Conservation (phyloP, 2,329 filamentous ascomycete species). For the Emericellopsis atlantica region DNA sequence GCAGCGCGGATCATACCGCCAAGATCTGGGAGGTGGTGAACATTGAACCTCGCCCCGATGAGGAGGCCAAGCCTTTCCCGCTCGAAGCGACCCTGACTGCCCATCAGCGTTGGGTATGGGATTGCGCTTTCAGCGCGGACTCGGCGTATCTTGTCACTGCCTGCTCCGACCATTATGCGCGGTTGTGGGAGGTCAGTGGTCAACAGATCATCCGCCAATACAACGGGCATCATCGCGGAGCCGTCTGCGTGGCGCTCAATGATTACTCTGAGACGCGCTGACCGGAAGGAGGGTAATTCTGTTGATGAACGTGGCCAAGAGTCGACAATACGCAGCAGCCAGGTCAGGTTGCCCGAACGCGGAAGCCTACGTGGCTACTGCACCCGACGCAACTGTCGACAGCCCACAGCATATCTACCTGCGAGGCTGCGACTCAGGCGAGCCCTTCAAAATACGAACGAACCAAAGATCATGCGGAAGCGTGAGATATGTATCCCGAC, state of each 20-base stretch:
- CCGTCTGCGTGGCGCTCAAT: conserved; percentile 86
- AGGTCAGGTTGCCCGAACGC: too few species aligned
- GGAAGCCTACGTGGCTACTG: too few species aligned
- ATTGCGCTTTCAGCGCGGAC: conserved; percentile 89
- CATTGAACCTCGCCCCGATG: conserved; percentile 35
- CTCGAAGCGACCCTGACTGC: conserved; percentile 79
- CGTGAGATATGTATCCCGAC: too few species aligned
- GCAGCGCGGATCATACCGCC: conserved; percentile 83
- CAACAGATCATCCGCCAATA: conserved; percentile 91
- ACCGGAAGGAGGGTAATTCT: too few species aligned
- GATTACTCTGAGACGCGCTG: conserved; percentile 55
- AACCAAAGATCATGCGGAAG: too few species aligned
- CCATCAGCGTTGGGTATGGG: conserved; percentile 96
- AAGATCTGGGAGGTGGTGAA: conserved; percentile 91
- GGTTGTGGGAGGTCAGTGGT: conserved; percentile 77
- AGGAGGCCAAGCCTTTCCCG: conserved; percentile 49
- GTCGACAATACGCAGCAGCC: too few species aligned
- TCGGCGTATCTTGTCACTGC: conserved; percentile 88
- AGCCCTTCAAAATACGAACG: too few species aligned
- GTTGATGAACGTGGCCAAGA: too few species aligned
- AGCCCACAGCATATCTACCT: too few species aligned
- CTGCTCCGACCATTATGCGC: conserved; percentile 85
- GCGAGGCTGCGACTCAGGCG: too few species aligned
- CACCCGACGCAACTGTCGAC: too few species aligned
- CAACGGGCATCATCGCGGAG: conserved; percentile 84